phyloP scores from a whole-genome alignment of 2,329 filamentous ascomycete species.

The Colletotrichum cereale region DNA sequence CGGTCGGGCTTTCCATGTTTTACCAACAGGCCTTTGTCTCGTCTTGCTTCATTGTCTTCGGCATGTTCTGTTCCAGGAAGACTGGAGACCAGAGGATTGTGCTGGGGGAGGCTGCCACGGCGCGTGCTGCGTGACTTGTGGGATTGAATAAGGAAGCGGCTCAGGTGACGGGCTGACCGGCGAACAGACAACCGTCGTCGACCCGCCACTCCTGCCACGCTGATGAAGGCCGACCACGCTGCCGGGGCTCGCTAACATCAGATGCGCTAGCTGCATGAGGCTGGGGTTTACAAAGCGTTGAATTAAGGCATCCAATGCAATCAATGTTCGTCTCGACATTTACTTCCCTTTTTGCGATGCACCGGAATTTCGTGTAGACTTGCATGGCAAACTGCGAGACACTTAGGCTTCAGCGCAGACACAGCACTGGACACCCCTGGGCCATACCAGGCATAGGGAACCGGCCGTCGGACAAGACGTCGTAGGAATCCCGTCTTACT shows the following conservation, averaged over 20 bases:
- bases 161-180: slow-evolving; percentile 22
- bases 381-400: slow-evolving; percentile 18
- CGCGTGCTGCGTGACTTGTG: slow-evolving; percentile 27
- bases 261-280: slow-evolving; percentile 37
- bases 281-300: slow-evolving; percentile 24
- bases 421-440: slow-evolving; percentile 25
- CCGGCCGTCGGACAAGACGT: slow-evolving; percentile 29
- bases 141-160: slow-evolving; percentile 23
- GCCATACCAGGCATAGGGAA: not conserved
- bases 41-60: slow-evolving; percentile 10
- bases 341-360: slow-evolving; percentile 5
- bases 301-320: slow-evolving; percentile 24
- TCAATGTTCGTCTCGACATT: slow-evolving; percentile 5
- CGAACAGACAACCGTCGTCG: slow-evolving; percentile 23
- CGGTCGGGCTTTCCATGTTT: slow-evolving; percentile 17
- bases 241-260: slow-evolving; percentile 28
- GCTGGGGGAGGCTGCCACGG: slow-evolving; percentile 15
- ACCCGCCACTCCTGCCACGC: slow-evolving; percentile 30
- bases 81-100: slow-evolving; percentile 21
- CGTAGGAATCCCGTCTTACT: slow-evolving; percentile 20
- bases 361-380: slow-evolving; percentile 11
- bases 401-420: slow-evolving; percentile 7
- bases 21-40: slow-evolving; percentile 12
- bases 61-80: slow-evolving; percentile 12
- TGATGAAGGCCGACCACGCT: slow-evolving; percentile 23